phyloP scores from a whole-genome alignment of 345 rosid genomes.

The Rhodamnia argentea region DNA sequence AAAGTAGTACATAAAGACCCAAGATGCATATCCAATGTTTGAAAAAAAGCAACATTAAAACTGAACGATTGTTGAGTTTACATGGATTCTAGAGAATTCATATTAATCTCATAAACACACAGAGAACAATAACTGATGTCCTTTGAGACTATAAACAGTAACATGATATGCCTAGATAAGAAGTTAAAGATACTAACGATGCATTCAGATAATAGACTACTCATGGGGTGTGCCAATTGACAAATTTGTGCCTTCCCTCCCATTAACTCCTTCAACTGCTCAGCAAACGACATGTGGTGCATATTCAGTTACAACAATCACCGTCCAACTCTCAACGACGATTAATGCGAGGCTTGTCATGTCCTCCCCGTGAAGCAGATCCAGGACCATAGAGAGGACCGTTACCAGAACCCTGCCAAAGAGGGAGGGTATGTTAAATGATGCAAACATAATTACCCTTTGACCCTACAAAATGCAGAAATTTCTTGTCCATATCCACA shows the following conservation, averaged over 20 bases:
- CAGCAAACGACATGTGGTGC: background rate
- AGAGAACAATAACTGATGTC: background rate
- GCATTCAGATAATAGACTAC: slow-evolving; percentile 19
- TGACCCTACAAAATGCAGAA: background rate
- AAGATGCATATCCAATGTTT: background rate
- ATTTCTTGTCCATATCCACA: background rate
- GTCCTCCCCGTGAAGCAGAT: slow-evolving; percentile 51
- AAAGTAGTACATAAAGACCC: background rate
- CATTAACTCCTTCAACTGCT: background rate
- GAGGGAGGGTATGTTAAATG: slow-evolving; percentile 1
- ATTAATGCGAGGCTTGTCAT: slow-evolving; percentile 44
- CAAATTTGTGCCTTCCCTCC: slow-evolving; percentile 20
- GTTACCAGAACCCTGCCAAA: slow-evolving; percentile 58
- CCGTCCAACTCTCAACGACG: slow-evolving; percentile 41
- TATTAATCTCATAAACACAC: background rate
- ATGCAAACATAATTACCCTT: background rate
- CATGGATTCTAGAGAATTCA: background rate
- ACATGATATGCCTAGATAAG: slow-evolving; percentile 6
- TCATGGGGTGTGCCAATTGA: slow-evolving; percentile 17
- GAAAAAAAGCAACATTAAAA: background rate
- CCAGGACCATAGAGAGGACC: slow-evolving; percentile 57
- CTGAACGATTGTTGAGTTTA: background rate
- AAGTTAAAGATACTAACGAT: slow-evolving; percentile 27
- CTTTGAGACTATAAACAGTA: slow-evolving; percentile 11
- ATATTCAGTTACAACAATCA: background rate